Base-by-base conservation (phyloP, 192 early-diverging fungal species). In the Coemansia sp. region DNA sequence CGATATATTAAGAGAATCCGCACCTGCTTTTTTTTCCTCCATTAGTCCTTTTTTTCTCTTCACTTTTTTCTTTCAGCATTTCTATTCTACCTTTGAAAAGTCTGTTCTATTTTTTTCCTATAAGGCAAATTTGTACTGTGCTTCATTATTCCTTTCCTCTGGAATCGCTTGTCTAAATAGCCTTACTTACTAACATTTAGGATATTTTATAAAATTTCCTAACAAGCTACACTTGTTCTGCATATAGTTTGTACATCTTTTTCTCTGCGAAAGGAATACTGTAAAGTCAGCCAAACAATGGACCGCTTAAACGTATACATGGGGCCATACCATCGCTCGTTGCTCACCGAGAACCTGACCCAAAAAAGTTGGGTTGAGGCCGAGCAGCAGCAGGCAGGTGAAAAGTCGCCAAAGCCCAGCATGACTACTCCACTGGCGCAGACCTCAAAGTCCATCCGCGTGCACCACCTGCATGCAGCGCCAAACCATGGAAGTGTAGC, bases 241-340 rank as follows among this genome's bases (percentile, higher is more conserved):
- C 51, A 30, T 53, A 29, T 53, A 53, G 21, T 20, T 6, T 53
- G 29, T 25, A 53, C 0, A 26, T 15, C 43, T 20, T 10, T 23
- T 26, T 26, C 5, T 25, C 18, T 31, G 40, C 18, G 40, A 43
- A 7, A 43, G 40, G 40, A 43, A 10, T 43, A 4, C 12, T 43
- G 18, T 43, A 43, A 18, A n/a, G n/a, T 30, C 4, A 4, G 23
- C 7, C 31, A 18, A 53, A 34, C 48, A 30, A 57, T 57, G 55
- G 7, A 33, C 30, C 29, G 55, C 10, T 31, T 13, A 33, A 34
- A 57, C 31, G 29, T 15, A n/a, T 56, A 56, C 37, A 5, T 56
- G 34, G 63, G 63, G 35, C 63, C 63, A 13, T 64, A 64, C 51
- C 63, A 64, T 28, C 49, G 51, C 30, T 39, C 35, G 28, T 26